phyloP scores from a whole-genome alignment of 2,329 filamentous ascomycete species.

The Hymenoscyphus scutula region DNA sequence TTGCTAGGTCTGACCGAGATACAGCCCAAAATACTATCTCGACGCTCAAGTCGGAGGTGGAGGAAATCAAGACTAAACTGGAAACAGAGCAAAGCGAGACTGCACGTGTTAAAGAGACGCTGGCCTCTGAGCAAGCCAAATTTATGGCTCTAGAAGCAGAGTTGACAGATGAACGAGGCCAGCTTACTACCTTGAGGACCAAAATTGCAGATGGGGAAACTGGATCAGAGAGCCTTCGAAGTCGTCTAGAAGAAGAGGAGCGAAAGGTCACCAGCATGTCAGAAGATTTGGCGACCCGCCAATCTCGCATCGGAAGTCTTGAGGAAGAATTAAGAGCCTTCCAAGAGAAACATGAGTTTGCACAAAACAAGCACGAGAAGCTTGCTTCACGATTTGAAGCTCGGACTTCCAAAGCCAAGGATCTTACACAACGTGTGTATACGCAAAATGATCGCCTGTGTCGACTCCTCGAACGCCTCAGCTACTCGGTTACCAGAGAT shows the following conservation, averaged over 20 bases:
- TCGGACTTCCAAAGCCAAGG: conserved; percentile 71
- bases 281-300: conserved; percentile 70
- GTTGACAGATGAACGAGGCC: conserved; percentile 62
- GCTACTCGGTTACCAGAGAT: conserved; percentile 76
- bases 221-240: conserved; percentile 74
- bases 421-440: conserved; percentile 80
- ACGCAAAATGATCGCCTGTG: conserved; percentile 81
- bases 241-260: conserved; percentile 74
- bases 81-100: conserved; percentile 50
- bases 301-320: conserved; percentile 71
- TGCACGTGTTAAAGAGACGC: conserved; percentile 52
- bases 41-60: conserved; percentile 57
- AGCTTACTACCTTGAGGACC: conserved; percentile 65
- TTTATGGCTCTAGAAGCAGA: conserved; percentile 54
- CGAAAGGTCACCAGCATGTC: conserved; percentile 63
- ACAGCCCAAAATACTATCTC: conserved; percentile 53
- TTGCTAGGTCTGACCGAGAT: conserved; percentile 63
- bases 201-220: conserved; percentile 81
- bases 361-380: conserved; percentile 51
- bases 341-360: conserved; percentile 60
- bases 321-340: conserved; percentile 72
- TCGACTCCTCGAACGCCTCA: conserved; percentile 80
- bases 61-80: conserved; percentile 51
- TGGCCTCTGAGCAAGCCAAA: conserved; percentile 54
- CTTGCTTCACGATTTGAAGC: conserved; percentile 61